A percentile compares a stretch with the other conserved stretches of the same genome.
phyloP scores from a whole-genome alignment of 331 rosid species.

The Quercus phellos region DNA sequence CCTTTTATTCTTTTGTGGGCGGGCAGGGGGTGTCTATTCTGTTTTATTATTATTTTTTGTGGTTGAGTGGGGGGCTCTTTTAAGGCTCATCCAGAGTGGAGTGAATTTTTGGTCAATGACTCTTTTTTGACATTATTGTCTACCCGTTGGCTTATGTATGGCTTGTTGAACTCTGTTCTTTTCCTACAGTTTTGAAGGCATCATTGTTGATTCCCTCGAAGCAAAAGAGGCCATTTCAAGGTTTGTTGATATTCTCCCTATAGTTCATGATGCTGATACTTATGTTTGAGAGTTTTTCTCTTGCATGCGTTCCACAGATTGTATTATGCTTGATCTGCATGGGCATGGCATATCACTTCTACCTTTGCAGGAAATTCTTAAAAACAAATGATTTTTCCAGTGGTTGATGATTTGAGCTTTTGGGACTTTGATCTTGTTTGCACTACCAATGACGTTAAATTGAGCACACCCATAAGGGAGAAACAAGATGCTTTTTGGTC shows the following conservation, averaged over 20 bases:
- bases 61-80: neutral
- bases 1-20: constrained; percentile 3
- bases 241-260: constrained; percentile 36
- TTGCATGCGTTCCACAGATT: neutral
- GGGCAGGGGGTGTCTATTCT: neutral
- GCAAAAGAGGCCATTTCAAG: constrained; percentile 74
- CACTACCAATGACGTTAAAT: neutral
- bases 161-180: constrained; percentile 9
- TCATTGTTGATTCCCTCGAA: constrained; percentile 70
- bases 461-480: neutral
- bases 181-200: constrained; percentile 74
- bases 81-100: neutral
- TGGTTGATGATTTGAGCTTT: neutral
- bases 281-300: constrained; percentile 5
- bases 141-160: constrained; percentile 11
- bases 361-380: neutral
- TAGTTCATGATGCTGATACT: constrained; percentile 3
- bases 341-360: neutral
- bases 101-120: neutral
- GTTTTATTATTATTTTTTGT: neutral
- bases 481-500: neutral
- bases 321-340: neutral
- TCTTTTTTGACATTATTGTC: constrained; percentile 10
- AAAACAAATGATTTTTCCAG: neutral
- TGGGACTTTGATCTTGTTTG: neutral